Evolutionary conservation across 108 stramenopile species (phyloP), one percentile per base, ranked within the genome.

Genomic region (Stephanodiscus minutulus): DNA sequence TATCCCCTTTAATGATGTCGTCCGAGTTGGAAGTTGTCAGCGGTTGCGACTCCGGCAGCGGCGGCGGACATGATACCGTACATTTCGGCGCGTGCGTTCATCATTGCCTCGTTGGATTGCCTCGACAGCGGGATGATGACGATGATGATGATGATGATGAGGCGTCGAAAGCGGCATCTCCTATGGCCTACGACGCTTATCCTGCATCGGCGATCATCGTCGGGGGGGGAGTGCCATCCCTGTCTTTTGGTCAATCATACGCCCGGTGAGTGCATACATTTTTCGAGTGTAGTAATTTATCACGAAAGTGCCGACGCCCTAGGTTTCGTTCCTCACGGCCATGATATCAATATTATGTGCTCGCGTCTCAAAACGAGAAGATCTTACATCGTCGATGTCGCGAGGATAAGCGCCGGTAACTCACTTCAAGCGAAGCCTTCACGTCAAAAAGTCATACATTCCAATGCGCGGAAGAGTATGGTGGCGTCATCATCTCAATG

Each of bases 241-340:
- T 94, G 85, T 88, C 89, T 6, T 94, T 94, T 84, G 91, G 89
- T 11, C 83, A 83, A 36, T 73, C 63, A 10, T 91, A 84, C 77
- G 84, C 88, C 17, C 55, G 66, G 85, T 89, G 68, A 75, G 83
- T 82, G 13, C 21, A 0, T 54, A 15, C 33, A 24, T n/a, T 50
- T 4, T 33, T 33, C 2, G 31, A 5, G 31, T 33, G 5, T 33
- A 5, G 25, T 53, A 7, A 2, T 53, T 53, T 27, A 9, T 25
- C 52, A 22, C 52, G 7, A 53, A 4, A 39, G 18, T 50, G 3
- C 20, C 9, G 48, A 9, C 48, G 20, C 48, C 3, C 35, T 5
- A 5, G 35, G 3, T 3, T 39, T 39, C 11, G 1, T 39, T 39
- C 11, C 39, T 39, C 39, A 39, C 39, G n/a, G n/a, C n/a, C n/a